A percentile compares a stretch with the other conserved stretches of the same genome.
Evolutionary conservation across 306 rosid species (phyloP).

Genomic region (Lathyrus tuberosus): DNA sequence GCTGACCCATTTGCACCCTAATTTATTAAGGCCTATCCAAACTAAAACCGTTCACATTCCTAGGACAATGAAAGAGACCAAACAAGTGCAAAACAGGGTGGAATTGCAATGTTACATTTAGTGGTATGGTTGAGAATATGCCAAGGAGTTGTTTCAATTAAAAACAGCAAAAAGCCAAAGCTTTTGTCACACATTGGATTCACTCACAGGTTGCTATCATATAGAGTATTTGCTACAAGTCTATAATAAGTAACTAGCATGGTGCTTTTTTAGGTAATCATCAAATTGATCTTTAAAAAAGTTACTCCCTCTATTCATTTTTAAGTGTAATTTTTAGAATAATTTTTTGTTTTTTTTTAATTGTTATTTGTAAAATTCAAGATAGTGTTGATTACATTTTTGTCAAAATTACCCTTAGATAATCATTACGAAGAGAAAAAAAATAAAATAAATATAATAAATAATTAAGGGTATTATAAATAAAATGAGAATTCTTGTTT

Average conservation of each 20-base stretch:
- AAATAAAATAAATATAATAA: too few species aligned
- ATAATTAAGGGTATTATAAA: too few species aligned
- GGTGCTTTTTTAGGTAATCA: background rate
- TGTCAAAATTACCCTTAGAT: too few species aligned
- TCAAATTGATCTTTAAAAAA: background rate
- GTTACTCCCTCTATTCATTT: too few species aligned
- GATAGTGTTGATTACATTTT: too few species aligned
- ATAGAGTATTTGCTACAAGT: slow-evolving; percentile 21
- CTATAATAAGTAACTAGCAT: slow-evolving; percentile 13
- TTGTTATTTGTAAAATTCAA: too few species aligned
- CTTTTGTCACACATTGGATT: slow-evolving; percentile 29
- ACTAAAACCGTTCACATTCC: slow-evolving; percentile 37
- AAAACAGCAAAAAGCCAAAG: slow-evolving; percentile 40
- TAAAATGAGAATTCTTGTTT: too few species aligned
- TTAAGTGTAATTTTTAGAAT: too few species aligned
- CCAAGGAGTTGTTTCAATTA: slow-evolving; percentile 24
- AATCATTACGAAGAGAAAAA: too few species aligned
- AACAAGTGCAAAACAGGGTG: slow-evolving; percentile 29
- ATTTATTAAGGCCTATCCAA: slow-evolving; percentile 29
- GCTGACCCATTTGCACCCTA: slow-evolving; percentile 8
- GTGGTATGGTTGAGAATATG: slow-evolving; percentile 5
- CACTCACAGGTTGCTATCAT: slow-evolving; percentile 36
- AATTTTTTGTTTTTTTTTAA: too few species aligned
- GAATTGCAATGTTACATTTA: slow-evolving; percentile 12
- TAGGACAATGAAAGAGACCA: slow-evolving; percentile 35